Evolutionary conservation across 1,284 basidiomycete genomes (phyloP).

Genomic region (Cryptococcus depauperatus): DNA sequence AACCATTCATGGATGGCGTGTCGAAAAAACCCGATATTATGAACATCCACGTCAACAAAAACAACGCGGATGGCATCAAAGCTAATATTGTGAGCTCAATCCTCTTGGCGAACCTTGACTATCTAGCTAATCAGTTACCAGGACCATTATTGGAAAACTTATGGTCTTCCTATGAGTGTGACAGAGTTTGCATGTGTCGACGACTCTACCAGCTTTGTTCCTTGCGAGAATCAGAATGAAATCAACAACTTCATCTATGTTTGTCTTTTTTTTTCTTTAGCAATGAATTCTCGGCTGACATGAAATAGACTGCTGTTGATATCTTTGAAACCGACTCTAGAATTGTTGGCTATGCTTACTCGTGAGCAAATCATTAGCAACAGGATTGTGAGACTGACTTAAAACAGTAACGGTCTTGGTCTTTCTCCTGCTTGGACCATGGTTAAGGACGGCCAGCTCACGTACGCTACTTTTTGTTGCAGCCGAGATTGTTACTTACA

Average conservation of each 20-base stretch:
- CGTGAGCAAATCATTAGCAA: slow-evolving; percentile 1
- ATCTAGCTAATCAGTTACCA: background rate
- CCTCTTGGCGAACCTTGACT: background rate
- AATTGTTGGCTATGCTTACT: slow-evolving; percentile 38
- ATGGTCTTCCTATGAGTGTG: slow-evolving; percentile 43
- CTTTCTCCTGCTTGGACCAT: slow-evolving; percentile 35
- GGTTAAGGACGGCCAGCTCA: slow-evolving; percentile 25
- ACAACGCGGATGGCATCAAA: slow-evolving; percentile 34
- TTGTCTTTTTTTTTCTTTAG: too few species aligned
- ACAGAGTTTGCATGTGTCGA: slow-evolving; percentile 44
- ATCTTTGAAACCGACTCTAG: slow-evolving; percentile 37
- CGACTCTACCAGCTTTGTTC: slow-evolving; percentile 32
- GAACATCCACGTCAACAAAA: slow-evolving; percentile 45
- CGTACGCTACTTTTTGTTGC: slow-evolving; percentile 19
- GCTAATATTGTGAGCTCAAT: slow-evolving; percentile 19
- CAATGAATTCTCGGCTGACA: too few species aligned
- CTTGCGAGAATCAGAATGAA: slow-evolving; percentile 37
- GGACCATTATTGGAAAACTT: slow-evolving; percentile 42
- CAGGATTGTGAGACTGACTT: background rate
- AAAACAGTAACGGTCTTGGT: slow-evolving; percentile 17
- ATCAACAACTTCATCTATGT: slow-evolving; percentile 41
- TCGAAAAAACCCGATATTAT: slow-evolving; percentile 34
- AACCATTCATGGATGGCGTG: slow-evolving; percentile 29
- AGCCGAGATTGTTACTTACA: too few species aligned
- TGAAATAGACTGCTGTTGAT: slow-evolving; percentile 41